phyloP scores from a whole-genome alignment of 2,329 filamentous ascomycete genomes.

The Cordyceps fumosorosea region DNA sequence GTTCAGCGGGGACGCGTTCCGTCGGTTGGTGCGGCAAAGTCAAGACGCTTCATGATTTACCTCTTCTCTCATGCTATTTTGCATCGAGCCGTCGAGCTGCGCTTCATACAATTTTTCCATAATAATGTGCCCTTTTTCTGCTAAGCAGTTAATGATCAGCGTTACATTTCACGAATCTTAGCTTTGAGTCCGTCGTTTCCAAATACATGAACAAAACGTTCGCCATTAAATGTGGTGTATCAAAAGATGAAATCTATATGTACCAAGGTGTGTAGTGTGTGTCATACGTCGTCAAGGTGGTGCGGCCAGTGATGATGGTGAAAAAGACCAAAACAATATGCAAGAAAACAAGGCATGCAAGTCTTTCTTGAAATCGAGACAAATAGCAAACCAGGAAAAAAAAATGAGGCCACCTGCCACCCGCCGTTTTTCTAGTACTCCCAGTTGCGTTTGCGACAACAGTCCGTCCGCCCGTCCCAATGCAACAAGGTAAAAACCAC shows the following conservation, averaged over 20 bases:
- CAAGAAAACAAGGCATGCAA: neutral
- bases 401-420: neutral
- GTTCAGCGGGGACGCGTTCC: conserved; percentile 36
- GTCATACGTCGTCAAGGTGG: conserved; percentile 3
- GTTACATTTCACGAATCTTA: too few species aligned
- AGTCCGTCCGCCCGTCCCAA: neutral
- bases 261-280: neutral
- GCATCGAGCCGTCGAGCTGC: neutral
- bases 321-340: neutral
- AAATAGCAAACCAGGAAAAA: neutral
- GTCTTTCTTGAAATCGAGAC: neutral
- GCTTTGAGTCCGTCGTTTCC: neutral
- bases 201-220: neutral
- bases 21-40: conserved; percentile 37
- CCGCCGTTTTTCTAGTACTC: neutral
- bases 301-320: neutral
- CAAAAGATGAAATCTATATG: neutral
- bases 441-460: too few species aligned
- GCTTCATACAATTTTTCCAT: too few species aligned
- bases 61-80: neutral
- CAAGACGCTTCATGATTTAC: neutral
- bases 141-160: too few species aligned
- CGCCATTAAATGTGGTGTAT: neutral
- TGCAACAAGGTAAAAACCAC: neutral
- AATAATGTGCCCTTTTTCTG: neutral